Conservation (phyloP, 208 protist species). For the Naegleria lovaniensis region DNA sequence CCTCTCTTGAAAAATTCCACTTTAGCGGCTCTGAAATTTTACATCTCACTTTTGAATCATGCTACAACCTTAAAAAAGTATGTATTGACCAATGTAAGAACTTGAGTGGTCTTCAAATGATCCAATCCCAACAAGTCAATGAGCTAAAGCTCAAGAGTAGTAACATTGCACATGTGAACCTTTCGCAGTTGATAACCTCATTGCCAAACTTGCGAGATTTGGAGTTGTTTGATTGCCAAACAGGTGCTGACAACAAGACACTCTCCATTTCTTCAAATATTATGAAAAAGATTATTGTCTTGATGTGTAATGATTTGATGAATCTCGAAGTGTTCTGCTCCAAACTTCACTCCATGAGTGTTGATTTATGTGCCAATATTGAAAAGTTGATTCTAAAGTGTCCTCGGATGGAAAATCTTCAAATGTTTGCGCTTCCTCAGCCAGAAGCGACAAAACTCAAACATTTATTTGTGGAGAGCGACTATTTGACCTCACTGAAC, state of each 20-base stretch:
- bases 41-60: background rate
- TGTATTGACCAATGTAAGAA: background rate
- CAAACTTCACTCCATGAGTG: background rate
- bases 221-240: slow-evolving; percentile 1
- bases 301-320: background rate
- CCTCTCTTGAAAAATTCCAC: background rate
- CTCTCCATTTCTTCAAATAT: background rate
- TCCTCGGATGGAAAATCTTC: background rate
- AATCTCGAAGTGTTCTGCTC: background rate
- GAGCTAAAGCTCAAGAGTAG: background rate
- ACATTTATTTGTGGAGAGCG: background rate
- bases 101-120: background rate
- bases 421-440: background rate
- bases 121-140: background rate
- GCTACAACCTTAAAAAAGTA: background rate
- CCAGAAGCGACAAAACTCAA: background rate
- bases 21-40: background rate
- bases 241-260: background rate
- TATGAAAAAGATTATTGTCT: background rate
- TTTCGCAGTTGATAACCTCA: background rate
- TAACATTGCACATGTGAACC: background rate
- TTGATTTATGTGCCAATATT: background rate
- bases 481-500: background rate
- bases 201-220: background rate
- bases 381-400: background rate